Conservation (phyloP, 345 rosid species). For the Melaleuca quinquenervia region DNA sequence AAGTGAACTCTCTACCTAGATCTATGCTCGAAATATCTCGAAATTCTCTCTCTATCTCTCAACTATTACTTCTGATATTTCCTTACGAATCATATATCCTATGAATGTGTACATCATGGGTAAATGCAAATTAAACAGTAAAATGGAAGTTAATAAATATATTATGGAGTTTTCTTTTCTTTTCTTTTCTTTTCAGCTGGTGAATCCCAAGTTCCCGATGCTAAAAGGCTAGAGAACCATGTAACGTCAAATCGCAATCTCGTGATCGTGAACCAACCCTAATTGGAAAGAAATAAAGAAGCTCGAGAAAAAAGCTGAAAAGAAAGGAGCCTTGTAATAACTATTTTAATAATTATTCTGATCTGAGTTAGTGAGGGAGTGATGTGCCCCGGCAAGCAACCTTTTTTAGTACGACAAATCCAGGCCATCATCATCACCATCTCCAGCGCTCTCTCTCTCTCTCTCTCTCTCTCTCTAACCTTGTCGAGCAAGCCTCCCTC, state of each 20-base stretch:
- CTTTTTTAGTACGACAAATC: background rate
- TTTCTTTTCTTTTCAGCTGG: background rate
- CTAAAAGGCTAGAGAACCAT: background rate
- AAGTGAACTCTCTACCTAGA: background rate
- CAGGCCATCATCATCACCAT: background rate
- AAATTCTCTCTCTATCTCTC: background rate
- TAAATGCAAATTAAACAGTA: background rate
- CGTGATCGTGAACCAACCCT: background rate
- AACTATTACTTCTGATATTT: background rate
- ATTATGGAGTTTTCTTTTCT: background rate
- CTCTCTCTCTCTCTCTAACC: background rate
- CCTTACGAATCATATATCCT: background rate
- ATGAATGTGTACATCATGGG: background rate
- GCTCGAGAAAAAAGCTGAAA: background rate
- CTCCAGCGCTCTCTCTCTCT: background rate
- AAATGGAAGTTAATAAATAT: background rate
- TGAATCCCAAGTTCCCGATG: background rate
- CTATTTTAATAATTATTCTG: background rate
- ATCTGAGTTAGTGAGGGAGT: background rate
- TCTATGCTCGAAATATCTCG: background rate
- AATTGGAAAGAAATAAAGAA: background rate
- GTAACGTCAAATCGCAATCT: background rate
- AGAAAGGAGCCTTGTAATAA: background rate
- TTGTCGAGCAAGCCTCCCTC: background rate
- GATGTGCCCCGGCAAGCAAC: background rate